Percentiles rank a stretch among this genome's conserved stretches.
These are phyloP conservation scores for Chlorella sp. DNA, from an alignment of 139 green algal species.

Conservation along the genomic window DNA sequence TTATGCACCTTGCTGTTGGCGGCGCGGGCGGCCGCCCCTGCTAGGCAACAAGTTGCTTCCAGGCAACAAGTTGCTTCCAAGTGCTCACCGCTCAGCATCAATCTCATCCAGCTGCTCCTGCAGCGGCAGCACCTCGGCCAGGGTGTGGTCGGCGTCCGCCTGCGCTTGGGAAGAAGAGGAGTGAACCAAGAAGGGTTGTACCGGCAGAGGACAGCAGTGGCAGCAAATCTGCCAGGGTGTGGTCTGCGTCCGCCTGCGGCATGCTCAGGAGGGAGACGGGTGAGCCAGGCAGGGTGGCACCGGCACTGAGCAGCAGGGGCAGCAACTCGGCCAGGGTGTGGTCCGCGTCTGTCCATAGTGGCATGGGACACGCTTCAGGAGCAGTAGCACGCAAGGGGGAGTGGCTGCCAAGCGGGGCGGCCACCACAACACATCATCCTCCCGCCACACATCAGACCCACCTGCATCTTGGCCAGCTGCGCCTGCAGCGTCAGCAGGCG, in stretches of 20 bases:
- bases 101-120: slow-evolving; percentile 26
- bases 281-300: not conserved
- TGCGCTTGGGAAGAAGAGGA: not conserved
- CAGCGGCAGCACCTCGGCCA: slow-evolving; percentile 26
- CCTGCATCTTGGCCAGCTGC: slow-evolving; percentile 28
- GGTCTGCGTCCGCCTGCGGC: not conserved
- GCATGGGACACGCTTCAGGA: not conserved
- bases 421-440: too few species aligned
- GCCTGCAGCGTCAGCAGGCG: slow-evolving; percentile 6
- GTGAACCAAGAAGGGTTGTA: not conserved
- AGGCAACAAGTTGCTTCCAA: too few species aligned
- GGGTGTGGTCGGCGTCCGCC: slow-evolving; percentile 11
- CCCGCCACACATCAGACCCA: not conserved
- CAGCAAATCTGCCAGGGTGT: slow-evolving; percentile 21
- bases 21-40: too few species aligned
- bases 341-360: not conserved
- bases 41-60: too few species aligned
- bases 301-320: not conserved
- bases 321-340: slow-evolving; percentile 23
- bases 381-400: not conserved
- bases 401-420: not conserved
- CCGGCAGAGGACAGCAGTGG: not conserved
- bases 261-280: too few species aligned
- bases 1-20: too few species aligned
- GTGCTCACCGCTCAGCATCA: slow-evolving; percentile 8